phyloP scores from a whole-genome alignment of 2,329 filamentous ascomycete species.

The Pochonia chlamydosporia region DNA sequence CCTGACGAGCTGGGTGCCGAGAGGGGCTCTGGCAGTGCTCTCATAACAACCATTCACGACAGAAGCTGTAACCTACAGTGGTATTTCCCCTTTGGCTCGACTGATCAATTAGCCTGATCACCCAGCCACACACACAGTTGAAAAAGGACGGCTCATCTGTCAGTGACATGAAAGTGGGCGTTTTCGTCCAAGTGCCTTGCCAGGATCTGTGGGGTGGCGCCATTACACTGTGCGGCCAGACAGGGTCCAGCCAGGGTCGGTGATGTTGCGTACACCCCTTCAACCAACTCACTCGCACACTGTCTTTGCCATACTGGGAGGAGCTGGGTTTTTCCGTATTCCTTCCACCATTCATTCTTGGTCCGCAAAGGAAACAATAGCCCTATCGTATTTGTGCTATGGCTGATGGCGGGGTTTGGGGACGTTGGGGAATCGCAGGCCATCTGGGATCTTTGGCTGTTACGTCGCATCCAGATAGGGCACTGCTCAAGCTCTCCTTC shows the following conservation, averaged over 20 bases:
- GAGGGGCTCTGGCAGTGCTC: too few relatives aligned
- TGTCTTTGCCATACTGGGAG: too few relatives aligned
- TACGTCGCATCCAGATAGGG: neutral
- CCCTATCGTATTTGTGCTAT: too few relatives aligned
- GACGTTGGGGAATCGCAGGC: too few relatives aligned
- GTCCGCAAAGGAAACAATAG: too few relatives aligned
- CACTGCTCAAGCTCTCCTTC: too few relatives aligned
- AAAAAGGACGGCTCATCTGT: neutral
- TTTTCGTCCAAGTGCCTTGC: neutral
- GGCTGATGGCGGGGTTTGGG: too few relatives aligned
- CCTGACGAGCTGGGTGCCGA: too few relatives aligned
- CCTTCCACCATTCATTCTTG: too few relatives aligned
- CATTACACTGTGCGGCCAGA: neutral
- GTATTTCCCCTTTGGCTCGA: neutral
- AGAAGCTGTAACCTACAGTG: neutral
- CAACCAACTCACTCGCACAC: neutral
- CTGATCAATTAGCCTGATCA: neutral
- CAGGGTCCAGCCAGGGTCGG: neutral
- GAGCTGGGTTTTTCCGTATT: too few relatives aligned
- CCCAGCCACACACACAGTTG: neutral
- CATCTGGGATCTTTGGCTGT: neutral
- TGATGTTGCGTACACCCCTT: conserved; percentile 2
- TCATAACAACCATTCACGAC: too few relatives aligned
- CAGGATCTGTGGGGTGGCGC: neutral
- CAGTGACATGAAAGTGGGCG: neutral